Evolutionary conservation across 2,329 filamentous ascomycete species (phyloP).

Genomic region (Paracamarosporium sp.): DNA sequence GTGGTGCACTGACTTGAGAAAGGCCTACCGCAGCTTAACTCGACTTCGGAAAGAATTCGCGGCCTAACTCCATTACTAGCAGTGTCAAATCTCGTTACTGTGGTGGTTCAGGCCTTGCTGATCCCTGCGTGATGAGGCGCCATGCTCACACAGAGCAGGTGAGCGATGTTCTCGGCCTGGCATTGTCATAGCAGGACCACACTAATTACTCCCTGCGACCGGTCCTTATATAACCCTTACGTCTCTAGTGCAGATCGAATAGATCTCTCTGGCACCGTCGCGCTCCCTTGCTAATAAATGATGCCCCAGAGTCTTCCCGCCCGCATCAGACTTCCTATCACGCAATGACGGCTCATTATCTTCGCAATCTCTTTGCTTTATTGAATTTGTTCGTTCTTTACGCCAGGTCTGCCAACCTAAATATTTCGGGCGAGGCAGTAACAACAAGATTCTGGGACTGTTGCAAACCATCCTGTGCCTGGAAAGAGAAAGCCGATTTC

Average conservation of each 20-base stretch:
- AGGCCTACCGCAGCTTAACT: constrained; percentile 29
- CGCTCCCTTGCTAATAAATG: constrained; percentile 38
- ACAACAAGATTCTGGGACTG: constrained; percentile 61
- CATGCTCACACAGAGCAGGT: constrained; percentile 32
- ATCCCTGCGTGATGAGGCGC: constrained; percentile 41
- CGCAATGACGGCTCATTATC: constrained; percentile 41
- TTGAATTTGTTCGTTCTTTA: constrained; percentile 31
- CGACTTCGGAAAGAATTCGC: constrained; percentile 24
- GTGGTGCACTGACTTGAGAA: constrained; percentile 18
- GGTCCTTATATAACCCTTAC: constrained; percentile 41
- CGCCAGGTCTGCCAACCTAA: constrained; percentile 26
- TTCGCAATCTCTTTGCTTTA: constrained; percentile 32
- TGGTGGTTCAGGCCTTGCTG: constrained; percentile 38
- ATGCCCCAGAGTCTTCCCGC: constrained; percentile 39
- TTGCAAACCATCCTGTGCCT: constrained; percentile 72
- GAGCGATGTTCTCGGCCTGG: constrained; percentile 40
- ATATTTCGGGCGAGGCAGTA: constrained; percentile 38
- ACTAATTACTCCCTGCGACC: constrained; percentile 46
- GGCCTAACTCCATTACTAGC: constrained; percentile 25
- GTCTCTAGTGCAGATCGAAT: constrained; percentile 41
- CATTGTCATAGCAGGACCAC: constrained; percentile 33
- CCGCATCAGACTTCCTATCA: constrained; percentile 35
- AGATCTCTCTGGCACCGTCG: constrained; percentile 37
- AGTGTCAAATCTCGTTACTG: constrained; percentile 28
- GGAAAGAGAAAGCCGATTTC: constrained; percentile 64